A percentile compares a stretch with the other conserved stretches of the same genome.
phyloP scores from a whole-genome alignment of 2,329 filamentous ascomycete species.

The Fusarium sp. region DNA sequence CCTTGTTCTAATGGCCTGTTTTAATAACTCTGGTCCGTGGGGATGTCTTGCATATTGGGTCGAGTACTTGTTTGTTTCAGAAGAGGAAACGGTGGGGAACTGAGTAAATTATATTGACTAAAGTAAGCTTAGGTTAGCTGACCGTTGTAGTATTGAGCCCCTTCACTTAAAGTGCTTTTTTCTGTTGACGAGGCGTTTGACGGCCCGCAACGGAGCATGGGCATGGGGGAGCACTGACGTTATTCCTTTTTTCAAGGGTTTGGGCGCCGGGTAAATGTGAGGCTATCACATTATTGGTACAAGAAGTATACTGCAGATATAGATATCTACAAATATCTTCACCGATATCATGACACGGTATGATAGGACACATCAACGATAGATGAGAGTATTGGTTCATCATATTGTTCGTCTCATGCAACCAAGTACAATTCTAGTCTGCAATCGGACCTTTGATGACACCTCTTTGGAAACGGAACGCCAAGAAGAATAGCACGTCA shows the following conservation, averaged over 20 bases:
- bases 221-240: neutral
- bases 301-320: neutral
- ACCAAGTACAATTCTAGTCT: neutral
- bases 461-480: neutral
- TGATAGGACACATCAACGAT: neutral
- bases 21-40: neutral
- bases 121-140: neutral
- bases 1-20: neutral
- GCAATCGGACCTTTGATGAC: neutral
- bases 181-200: neutral
- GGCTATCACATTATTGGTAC: neutral
- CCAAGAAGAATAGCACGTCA: neutral
- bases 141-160: neutral
- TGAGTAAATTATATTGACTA: neutral
- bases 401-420: no score
- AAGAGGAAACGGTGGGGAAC: neutral
- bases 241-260: neutral
- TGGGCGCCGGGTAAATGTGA: neutral
- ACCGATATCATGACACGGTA: neutral
- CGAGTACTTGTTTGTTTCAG: neutral
- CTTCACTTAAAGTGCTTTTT: neutral
- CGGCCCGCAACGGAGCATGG: neutral
- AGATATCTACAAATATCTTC: neutral
- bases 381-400: no score
- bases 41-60: neutral